Base-by-base conservation (phyloP, 2,329 filamentous ascomycete genomes). In the Sporothrix protearum region DNA sequence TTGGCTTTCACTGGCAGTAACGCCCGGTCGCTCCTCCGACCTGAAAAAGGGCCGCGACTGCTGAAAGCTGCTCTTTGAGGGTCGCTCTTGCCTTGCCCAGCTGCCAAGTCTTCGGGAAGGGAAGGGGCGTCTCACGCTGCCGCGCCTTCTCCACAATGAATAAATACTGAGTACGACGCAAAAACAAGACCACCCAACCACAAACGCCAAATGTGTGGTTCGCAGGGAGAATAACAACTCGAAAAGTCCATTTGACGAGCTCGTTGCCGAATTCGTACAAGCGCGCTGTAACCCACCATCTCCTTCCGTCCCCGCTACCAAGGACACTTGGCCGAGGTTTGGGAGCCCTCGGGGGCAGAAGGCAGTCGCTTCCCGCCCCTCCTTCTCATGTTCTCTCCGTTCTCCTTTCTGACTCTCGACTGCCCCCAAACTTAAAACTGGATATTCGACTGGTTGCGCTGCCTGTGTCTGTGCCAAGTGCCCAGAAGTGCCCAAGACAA, bases 211-310 rank as follows among this genome's bases (percentile, higher is more conserved):
- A 28, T 14, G 28, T 36, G 28, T 61, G 33, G 33, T 61, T 61
- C 57, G 5, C 28, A 8, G 28, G 28, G 33, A 53, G 14, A 39
- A 19, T 8, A 45, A 45, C 25, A 28, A 64, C 19, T 47, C 16
- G 39, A 25, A 2, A 49, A 30, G 25, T n/a, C 63, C 63, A 49
- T 51, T 67, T 28, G 63, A 67, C 63, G 63, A 67, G 63, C 42
- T 67, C 63, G 42, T 67, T 67, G 39, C 63, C 63, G 8, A 67
- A 49, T 49, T 33, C 14, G 63, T 47, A 47, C 63, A 67, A 67
- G 63, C 42, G 63, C 63, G 25, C 16, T 67, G 25, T 9, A 47
- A 33, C 63, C 25, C 39, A 49, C 25, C 63, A 28, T 45, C 25
- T 33, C 57, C 33, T 61, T 49, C 22, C 39, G 30, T 45, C 6